phyloP scores from a whole-genome alignment of 1,284 basidiomycete species.

The Cryptococcus sp. region DNA sequence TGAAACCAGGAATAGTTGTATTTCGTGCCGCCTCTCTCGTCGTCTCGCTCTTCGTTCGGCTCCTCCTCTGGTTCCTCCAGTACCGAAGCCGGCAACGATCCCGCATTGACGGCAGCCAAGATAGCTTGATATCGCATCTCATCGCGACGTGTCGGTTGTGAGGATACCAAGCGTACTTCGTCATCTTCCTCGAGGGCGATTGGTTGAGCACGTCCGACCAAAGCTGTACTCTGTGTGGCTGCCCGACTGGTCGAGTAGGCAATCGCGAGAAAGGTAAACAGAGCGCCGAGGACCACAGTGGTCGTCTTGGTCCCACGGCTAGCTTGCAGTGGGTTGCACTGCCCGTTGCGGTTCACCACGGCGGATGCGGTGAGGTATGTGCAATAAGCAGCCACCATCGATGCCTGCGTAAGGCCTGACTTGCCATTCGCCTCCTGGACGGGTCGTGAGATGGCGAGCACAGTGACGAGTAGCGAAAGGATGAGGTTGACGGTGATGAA shows the following conservation, averaged over 20 bases:
- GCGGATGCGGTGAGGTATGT: conserved; percentile 94
- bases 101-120: conserved; percentile 91
- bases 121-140: conserved; percentile 90
- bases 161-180: conserved; percentile 65
- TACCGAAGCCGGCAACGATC: conserved; percentile 90
- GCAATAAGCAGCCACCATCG: conserved; percentile 95
- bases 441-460: conserved; percentile 74
- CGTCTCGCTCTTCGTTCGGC: conserved; percentile 76
- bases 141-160: conserved; percentile 77
- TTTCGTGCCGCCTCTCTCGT: conserved; percentile 91
- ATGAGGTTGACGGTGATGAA: conserved; percentile 93
- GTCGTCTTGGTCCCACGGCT: conserved; percentile 69
- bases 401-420: conserved; percentile 89
- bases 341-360: conserved; percentile 71
- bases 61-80: conserved; percentile 71
- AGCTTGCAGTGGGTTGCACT: conserved; percentile 77
- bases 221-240: conserved; percentile 86
- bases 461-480: conserved; percentile 71
- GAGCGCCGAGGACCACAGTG: conserved; percentile 81
- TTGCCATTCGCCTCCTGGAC: conserved; percentile 92
- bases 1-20: conserved; percentile 99
- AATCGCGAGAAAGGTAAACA: conserved; percentile 96
- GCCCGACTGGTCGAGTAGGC: conserved; percentile 95
- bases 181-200: conserved; percentile 58
- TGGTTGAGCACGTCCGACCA: conserved; percentile 65